Percentiles rank a stretch among this genome's conserved stretches.
phyloP scores from a whole-genome alignment of 164 flowering plant species.

The Cinnamomum chago region DNA sequence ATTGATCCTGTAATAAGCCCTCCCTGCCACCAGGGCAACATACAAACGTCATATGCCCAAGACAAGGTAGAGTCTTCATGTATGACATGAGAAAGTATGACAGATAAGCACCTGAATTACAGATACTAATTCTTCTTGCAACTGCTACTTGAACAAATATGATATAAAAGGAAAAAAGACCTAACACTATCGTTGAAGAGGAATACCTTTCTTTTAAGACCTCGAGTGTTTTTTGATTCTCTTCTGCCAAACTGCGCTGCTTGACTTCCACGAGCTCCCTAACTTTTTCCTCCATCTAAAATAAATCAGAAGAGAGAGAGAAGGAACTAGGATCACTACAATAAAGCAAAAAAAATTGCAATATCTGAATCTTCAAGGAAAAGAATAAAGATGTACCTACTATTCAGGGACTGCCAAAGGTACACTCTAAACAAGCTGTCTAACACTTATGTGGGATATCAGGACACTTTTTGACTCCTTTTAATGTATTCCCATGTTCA shows the following conservation, averaged over 20 bases:
- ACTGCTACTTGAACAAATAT: background rate
- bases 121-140: background rate
- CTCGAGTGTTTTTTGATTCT: conserved; percentile 92
- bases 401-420: too few relatives aligned
- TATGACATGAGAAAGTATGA: background rate
- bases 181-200: background rate
- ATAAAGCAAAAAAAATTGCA: too few relatives aligned
- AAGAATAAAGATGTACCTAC: too few relatives aligned
- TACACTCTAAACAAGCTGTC: too few relatives aligned
- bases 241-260: conserved; percentile 97
- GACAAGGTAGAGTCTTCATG: background rate
- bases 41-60: background rate
- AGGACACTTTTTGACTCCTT: too few relatives aligned
- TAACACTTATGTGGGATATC: too few relatives aligned
- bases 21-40: conserved; percentile 46
- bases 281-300: conserved; percentile 96
- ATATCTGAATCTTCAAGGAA: too few relatives aligned
- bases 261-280: conserved; percentile 96
- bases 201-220: conserved; percentile 83
- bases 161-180: background rate
- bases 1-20: conserved; percentile 78
- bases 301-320: background rate
- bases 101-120: background rate
- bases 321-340: too few relatives aligned
- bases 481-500: too few relatives aligned